Evolutionary conservation across 1,284 basidiomycete genomes (phyloP).

Genomic region (Malassezia arunalokei): DNA sequence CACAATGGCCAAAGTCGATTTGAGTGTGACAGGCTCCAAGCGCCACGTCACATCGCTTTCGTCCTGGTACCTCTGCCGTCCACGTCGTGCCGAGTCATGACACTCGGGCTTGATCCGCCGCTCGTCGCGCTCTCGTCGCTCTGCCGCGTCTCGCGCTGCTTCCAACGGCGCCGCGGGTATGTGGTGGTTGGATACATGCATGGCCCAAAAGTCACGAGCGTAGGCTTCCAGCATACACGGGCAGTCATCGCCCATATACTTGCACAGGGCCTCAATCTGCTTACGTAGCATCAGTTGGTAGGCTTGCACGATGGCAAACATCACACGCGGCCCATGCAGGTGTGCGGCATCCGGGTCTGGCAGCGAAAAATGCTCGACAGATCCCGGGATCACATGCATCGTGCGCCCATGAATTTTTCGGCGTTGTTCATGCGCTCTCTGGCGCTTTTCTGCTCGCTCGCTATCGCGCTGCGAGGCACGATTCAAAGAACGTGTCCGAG

Average conservation of each 20-base stretch:
- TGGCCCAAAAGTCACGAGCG: constrained; percentile 22
- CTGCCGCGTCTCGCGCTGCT: constrained; percentile 1
- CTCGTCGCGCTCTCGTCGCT: neutral
- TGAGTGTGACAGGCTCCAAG: constrained; percentile 1
- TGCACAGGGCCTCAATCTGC: constrained; percentile 15
- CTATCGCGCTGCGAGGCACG: constrained; percentile 11
- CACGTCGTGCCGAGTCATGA: neutral
- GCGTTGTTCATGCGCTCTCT: neutral
- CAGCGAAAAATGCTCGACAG: neutral
- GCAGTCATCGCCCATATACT: neutral
- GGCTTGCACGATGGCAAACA: constrained; percentile 15
- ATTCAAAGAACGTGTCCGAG: constrained; percentile 9
- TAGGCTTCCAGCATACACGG: neutral
- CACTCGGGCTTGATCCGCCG: neutral
- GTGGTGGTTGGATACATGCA: constrained; percentile 13
- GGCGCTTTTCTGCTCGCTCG: constrained; percentile 1
- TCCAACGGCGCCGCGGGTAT: constrained; percentile 4
- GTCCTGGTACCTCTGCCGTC: constrained; percentile 1
- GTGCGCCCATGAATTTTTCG: constrained; percentile 2
- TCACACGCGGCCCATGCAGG: constrained; percentile 2
- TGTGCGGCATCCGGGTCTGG: neutral
- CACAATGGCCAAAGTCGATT: constrained; percentile 11
- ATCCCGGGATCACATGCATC: constrained; percentile 3
- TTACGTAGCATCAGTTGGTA: constrained; percentile 23
- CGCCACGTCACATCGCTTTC: neutral